These are phyloP conservation scores for Coprinopsis sp. DNA, from an alignment of 768 basidiomycete species.

Conservation along the genomic window DNA sequence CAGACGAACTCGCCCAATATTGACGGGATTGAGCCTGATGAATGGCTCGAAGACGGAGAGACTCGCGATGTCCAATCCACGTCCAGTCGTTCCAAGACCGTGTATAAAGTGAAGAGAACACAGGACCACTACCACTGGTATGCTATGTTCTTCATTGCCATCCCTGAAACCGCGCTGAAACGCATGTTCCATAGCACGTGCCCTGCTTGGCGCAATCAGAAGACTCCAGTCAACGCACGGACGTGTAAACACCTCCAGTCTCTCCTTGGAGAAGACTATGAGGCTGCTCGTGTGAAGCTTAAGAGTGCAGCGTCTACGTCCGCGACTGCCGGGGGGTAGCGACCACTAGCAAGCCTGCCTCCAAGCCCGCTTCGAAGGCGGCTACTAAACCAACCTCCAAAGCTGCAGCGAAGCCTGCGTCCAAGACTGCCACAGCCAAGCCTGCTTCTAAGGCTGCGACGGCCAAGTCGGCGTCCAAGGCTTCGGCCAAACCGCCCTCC, in stretches of 20 bases:
- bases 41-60: slow-evolving; percentile 8
- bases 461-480: too few relatives aligned
- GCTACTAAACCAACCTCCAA: slow-evolving; percentile 1
- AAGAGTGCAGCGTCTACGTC: slow-evolving; percentile 36
- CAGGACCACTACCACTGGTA: slow-evolving; percentile 38
- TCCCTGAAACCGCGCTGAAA: too few relatives aligned
- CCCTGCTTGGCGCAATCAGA: not conserved
- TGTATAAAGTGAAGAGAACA: slow-evolving; percentile 41
- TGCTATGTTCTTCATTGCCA: slow-evolving; percentile 3
- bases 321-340: too few relatives aligned
- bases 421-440: slow-evolving; percentile 1
- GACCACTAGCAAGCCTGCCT: too few relatives aligned
- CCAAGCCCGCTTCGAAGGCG: slow-evolving; percentile 4
- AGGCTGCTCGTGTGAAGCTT: slow-evolving; percentile 30
- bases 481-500: too few relatives aligned
- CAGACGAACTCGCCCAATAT: too few relatives aligned
- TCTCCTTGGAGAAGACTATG: slow-evolving; percentile 30
- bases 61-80: too few relatives aligned
- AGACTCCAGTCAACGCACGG: slow-evolving; percentile 33
- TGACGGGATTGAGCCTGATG: not conserved
- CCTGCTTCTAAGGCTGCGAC: too few relatives aligned
- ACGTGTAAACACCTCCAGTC: slow-evolving; percentile 30
- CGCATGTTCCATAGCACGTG: too few relatives aligned
- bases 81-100: slow-evolving; percentile 30
- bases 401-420: not conserved